Base-by-base conservation (phyloP, 2,329 filamentous ascomycete genomes). In the Aspergillus spinulosporus region DNA sequence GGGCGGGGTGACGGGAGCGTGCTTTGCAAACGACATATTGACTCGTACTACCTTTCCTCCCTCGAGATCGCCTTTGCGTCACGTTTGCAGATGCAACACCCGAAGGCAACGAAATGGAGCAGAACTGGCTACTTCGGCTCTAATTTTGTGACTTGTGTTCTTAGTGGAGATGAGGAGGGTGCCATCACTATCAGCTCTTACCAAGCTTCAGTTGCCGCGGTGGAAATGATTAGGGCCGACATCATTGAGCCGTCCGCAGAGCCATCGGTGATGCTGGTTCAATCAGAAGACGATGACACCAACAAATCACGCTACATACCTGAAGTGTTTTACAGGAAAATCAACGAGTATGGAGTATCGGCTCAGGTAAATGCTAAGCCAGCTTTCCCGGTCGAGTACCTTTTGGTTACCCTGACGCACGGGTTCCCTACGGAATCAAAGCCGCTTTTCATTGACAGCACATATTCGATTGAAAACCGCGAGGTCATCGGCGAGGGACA, bases 341-440 rank as follows among this genome's bases (percentile, higher is more conserved):
- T 96, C 74, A 99, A 99, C 74, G 93, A 99, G 72, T 96, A 99
- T 70, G 92, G 92, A 34, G 90, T 89, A 62, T 96, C 93, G 65
- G 94, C 97, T 5, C 94, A 97, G 72, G 91, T 97, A 74, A 97
- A 96, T 66, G 94, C 94, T 26, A 97, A 97, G 71, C 94, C 94
- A 0, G 87, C 89, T 45, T 99, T 99, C 72, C 94, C 94, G 0
- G 92, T 97, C 48, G 94, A 99, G 72, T 99, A 97, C 72, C 83
- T 99, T 34, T 87, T 97, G 55, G 90, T 97, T 59, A 97, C 94
- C 6, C 82, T 99, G 61, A 99, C 94, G 0, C 93, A 99, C 70
- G 94, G 94, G 58, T 97, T 99, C 78, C 94, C 94, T 2, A 90
- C 88, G 51, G 81, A 86, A 44, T 84, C 90, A 3, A 88, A 86